Evolutionary conservation across 2,329 filamentous ascomycete species (phyloP).

Genomic region (Colletotrichum sp.): DNA sequence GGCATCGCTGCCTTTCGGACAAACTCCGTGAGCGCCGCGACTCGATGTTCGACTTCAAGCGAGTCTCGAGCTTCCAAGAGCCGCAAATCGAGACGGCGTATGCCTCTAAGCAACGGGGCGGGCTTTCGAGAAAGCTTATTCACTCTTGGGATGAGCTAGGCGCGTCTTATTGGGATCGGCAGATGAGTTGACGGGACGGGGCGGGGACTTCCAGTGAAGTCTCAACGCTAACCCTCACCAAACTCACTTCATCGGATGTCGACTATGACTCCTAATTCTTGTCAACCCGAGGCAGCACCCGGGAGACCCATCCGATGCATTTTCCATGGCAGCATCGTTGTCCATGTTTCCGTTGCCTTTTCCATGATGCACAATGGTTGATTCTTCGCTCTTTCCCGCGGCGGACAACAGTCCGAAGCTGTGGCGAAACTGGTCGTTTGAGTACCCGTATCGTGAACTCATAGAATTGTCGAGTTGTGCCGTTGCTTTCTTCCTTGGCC

Average conservation of each 20-base stretch:
- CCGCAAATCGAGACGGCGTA: neutral
- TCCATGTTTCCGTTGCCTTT: neutral
- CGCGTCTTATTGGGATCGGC: neutral
- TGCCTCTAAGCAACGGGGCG: neutral
- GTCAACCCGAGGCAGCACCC: neutral
- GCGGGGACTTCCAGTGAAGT: neutral
- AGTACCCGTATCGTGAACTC: neutral
- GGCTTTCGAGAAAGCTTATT: neutral
- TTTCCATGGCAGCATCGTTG: neutral
- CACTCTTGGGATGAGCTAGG: neutral
- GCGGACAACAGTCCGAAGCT: neutral
- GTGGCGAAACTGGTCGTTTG: neutral
- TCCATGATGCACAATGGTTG: neutral
- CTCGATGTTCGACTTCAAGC: neutral
- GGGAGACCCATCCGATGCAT: neutral
- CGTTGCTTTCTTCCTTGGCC: neutral
- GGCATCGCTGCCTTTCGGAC: neutral
- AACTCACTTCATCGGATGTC: neutral
- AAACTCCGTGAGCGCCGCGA: neutral
- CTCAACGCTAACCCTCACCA: neutral
- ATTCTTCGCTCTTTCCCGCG: neutral
- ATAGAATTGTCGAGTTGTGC: neutral
- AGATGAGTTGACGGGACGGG: neutral
- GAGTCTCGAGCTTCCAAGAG: neutral
- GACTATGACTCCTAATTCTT: neutral